A percentile compares a stretch with the other conserved stretches of the same genome.
phyloP scores from a whole-genome alignment of 495 filamentous ascomycete genomes.

The Poronia punctata region DNA sequence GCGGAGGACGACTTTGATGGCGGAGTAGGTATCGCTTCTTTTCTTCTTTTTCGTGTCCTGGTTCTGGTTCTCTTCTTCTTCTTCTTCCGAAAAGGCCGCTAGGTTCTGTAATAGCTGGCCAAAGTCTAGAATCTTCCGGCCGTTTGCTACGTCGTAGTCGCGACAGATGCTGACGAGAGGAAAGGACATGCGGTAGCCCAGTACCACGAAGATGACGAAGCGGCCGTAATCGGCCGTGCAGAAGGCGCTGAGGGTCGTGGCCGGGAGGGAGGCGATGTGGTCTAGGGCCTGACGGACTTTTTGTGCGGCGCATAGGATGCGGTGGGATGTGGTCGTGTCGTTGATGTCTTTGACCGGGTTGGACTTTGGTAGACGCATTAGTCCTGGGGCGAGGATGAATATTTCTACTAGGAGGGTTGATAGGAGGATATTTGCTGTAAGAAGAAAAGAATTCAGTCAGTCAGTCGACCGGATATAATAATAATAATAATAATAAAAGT shows the following conservation, averaged over 20 bases:
- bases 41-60: background rate
- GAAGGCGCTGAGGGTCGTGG: conserved; percentile 23
- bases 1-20: conserved; percentile 32
- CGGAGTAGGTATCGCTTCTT: conserved; percentile 28
- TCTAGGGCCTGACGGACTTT: conserved; percentile 21
- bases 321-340: conserved; percentile 1
- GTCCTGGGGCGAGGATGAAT: conserved; percentile 29
- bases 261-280: conserved; percentile 18
- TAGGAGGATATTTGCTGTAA: conserved; percentile 29
- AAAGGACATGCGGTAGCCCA: conserved; percentile 36
- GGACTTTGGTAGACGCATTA: conserved; percentile 20
- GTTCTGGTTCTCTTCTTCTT: conserved; percentile 1
- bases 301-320: conserved; percentile 13
- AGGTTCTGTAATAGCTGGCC: conserved; percentile 24
- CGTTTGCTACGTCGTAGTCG: conserved; percentile 30
- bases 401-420: conserved; percentile 25
- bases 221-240: conserved; percentile 26
- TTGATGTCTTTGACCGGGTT: background rate
- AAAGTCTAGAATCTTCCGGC: conserved; percentile 24
- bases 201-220: conserved; percentile 30
- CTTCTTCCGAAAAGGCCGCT: conserved; percentile 15
- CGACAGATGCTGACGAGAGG: conserved; percentile 25
- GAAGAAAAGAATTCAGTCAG: no score
- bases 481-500: no score
- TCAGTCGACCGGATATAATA: no score